Percentiles rank a stretch among this genome's conserved stretches.
phyloP scores from a whole-genome alignment of 495 filamentous ascomycete genomes.

The Penicillium pancosmium region DNA sequence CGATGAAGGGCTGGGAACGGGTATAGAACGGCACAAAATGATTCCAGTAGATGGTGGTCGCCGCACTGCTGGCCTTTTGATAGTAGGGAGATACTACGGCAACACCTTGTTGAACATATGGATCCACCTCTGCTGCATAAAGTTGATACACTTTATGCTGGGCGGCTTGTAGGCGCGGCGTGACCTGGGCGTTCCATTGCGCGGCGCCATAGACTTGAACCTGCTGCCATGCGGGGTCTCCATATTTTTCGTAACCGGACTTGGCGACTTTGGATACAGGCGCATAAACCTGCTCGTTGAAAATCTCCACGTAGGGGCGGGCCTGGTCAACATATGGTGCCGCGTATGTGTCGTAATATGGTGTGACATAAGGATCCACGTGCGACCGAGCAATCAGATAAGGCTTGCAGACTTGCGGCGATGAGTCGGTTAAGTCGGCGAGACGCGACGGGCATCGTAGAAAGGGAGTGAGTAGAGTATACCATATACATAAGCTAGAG shows the following conservation, averaged over 20 bases:
- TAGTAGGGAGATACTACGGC: constrained; percentile 69
- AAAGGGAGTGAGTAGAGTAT: constrained; percentile 73
- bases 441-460: constrained; percentile 79
- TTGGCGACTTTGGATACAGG: constrained; percentile 67
- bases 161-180: constrained; percentile 69
- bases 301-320: constrained; percentile 69
- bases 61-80: constrained; percentile 59
- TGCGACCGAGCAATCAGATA: constrained; percentile 73
- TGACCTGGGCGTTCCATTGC: constrained; percentile 77
- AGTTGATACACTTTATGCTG: constrained; percentile 60
- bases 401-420: constrained; percentile 81
- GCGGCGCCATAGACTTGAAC: constrained; percentile 63
- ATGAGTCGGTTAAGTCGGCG: constrained; percentile 65
- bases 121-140: constrained; percentile 70
- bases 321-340: constrained; percentile 79
- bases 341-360: constrained; percentile 85
- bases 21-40: constrained; percentile 76
- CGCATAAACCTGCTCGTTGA: constrained; percentile 67
- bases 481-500: constrained; percentile 80
- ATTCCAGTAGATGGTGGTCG: constrained; percentile 67
- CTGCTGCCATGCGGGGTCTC: constrained; percentile 72
- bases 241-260: constrained; percentile 66
- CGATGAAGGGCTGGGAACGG: constrained; percentile 69
- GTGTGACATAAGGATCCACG: constrained; percentile 73
- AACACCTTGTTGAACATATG: constrained; percentile 67